These are phyloP conservation scores for Xylaria sp. DNA, from an alignment of 2,329 filamentous ascomycete species.

Conservation along the genomic window DNA sequence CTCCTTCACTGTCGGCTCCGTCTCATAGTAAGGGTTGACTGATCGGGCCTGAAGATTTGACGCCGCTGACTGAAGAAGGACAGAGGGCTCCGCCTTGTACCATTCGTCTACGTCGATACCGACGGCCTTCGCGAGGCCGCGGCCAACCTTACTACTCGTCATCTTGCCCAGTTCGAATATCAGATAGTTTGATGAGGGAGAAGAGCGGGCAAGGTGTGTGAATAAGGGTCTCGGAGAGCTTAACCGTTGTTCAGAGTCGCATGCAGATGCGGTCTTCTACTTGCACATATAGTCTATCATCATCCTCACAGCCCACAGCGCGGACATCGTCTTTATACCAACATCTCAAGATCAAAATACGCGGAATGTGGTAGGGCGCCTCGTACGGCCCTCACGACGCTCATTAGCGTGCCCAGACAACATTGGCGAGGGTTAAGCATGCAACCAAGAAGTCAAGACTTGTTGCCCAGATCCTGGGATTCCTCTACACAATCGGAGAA, in stretches of 20 bases:
- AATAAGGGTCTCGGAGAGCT: not conserved
- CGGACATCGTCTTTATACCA: conserved; percentile 21
- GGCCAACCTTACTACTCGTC: conserved; percentile 28
- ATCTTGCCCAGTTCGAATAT: not conserved
- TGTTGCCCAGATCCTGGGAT: conserved; percentile 24
- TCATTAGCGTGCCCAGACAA: conserved; percentile 26
- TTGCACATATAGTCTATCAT: conserved; percentile 1
- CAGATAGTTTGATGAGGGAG: not conserved
- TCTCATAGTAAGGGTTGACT: conserved; percentile 82
- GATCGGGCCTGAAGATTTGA: conserved; percentile 38
- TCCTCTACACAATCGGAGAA: not conserved
- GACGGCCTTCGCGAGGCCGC: conserved; percentile 40
- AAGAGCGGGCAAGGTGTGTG: not conserved
- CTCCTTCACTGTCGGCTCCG: conserved; percentile 78
- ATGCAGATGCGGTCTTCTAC: not conserved
- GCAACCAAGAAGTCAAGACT: conserved; percentile 27
- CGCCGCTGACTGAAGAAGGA: conserved; percentile 46
- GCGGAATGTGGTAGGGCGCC: conserved; percentile 1
- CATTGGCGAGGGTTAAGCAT: conserved; percentile 24
- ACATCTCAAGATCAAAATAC: not conserved
- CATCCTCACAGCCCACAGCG: not conserved
- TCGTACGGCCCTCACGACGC: conserved; percentile 1
- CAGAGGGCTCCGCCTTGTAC: conserved; percentile 43
- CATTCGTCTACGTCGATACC: conserved; percentile 50
- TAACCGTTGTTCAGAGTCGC: not conserved